phyloP scores from a whole-genome alignment of 257 asterid genomes.

The Nicotiana obtusifolia region DNA sequence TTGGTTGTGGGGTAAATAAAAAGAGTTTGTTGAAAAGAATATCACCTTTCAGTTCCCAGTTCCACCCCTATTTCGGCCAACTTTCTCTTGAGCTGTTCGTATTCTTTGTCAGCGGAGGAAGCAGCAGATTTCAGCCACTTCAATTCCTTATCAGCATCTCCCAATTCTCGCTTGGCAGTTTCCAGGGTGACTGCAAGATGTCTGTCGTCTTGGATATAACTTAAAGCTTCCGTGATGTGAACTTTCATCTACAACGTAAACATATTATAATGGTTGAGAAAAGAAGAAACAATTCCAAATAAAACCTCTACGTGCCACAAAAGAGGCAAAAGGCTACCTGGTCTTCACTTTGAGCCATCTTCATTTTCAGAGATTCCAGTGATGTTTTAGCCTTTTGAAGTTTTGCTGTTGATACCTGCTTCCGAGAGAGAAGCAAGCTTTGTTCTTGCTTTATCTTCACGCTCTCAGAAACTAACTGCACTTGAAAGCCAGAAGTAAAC shows the following conservation, averaged over 20 bases:
- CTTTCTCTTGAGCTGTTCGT: conserved; percentile 82
- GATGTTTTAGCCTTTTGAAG: conserved; percentile 53
- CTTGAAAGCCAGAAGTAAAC: conserved; percentile 13
- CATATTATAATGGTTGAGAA: conserved; percentile 19
- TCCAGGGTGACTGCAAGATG: conserved; percentile 54
- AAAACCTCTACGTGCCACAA: neutral
- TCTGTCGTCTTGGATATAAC: conserved; percentile 64
- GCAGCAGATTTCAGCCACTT: conserved; percentile 79
- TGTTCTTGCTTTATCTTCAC: conserved; percentile 92
- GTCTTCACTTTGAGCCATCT: conserved; percentile 65
- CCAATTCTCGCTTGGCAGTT: conserved; percentile 68
- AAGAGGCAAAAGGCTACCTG: conserved; percentile 43
- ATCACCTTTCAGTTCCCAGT: conserved; percentile 66
- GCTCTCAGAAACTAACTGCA: conserved; percentile 94
- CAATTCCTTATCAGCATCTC: conserved; percentile 88
- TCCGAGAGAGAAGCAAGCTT: conserved; percentile 55
- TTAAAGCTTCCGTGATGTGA: conserved; percentile 54
- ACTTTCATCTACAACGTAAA: conserved; percentile 61
- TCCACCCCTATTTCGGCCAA: conserved; percentile 61
- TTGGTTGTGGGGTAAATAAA: neutral
- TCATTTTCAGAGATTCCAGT: conserved; percentile 55
- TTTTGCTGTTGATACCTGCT: conserved; percentile 53
- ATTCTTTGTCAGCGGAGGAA: conserved; percentile 73
- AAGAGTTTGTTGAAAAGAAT: neutral
- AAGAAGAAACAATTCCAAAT: conserved; percentile 10